Evolutionary conservation across 352 stramenopile species (phyloP).

Genomic region (Phytophthora pseudosyringae): DNA sequence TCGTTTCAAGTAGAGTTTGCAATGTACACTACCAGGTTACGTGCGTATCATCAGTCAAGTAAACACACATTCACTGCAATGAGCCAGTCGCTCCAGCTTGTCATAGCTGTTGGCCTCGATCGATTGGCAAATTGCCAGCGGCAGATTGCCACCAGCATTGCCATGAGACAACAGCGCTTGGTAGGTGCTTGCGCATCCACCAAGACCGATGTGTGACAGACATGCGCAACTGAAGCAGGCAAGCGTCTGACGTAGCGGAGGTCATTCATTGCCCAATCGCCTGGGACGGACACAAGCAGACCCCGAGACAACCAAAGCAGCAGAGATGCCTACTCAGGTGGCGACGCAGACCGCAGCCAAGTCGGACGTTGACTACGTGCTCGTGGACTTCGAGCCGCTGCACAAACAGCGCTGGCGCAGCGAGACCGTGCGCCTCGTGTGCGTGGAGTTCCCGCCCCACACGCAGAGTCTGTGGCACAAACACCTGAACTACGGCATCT

Average conservation of each 20-base stretch:
- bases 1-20: too few relatives aligned
- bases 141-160: too few relatives aligned
- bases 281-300: neutral
- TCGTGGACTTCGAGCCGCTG: conserved; percentile 52
- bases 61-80: too few relatives aligned
- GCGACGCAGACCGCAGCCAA: conserved; percentile 9
- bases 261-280: conserved; percentile 19
- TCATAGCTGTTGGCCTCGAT: too few relatives aligned
- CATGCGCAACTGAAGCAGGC: conserved; percentile 22
- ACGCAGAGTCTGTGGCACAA: conserved; percentile 52
- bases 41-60: too few relatives aligned
- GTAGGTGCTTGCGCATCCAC: conserved; percentile 19
- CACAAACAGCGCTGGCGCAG: conserved; percentile 53
- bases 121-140: too few relatives aligned
- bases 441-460: conserved; percentile 47
- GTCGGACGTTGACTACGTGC: conserved; percentile 38
- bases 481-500: conserved; percentile 57
- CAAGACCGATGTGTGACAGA: conserved; percentile 23
- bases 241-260: conserved; percentile 8
- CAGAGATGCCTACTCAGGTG: neutral
- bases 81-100: too few relatives aligned
- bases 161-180: conserved; percentile 22
- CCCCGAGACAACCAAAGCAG: conserved; percentile 1
- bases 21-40: too few relatives aligned
- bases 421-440: conserved; percentile 43